Evolutionary conservation across 2,329 filamentous ascomycete species (phyloP), one percentile per base, ranked within the genome.

Genomic region (Leptosphaerulina australis): DNA sequence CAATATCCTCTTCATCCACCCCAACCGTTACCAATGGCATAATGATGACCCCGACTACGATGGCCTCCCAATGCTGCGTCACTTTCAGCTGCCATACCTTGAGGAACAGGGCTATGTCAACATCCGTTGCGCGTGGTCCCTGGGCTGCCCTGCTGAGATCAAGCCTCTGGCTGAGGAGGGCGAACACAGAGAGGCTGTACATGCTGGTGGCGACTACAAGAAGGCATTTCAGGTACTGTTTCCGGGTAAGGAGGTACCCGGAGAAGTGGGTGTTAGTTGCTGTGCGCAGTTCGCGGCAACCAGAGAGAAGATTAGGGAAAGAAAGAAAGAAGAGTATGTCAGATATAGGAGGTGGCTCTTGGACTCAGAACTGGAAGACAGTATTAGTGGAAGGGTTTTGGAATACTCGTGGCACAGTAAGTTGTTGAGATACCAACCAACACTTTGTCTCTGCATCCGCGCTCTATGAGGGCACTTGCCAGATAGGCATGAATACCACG

Each of bases 361-460:
- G 11, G 62, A 77, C 3, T 82, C 80, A 0, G 58, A 71, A 0
- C 55, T 83, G 34, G 62, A 64, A 0, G 80, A 83, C 66, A 73
- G 73, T 29, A 68, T 81, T 24, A 80, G 77, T 48, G 81, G 81
- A 3, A 67, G 81, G 15, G 76, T 83, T 7, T 74, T 83, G 70
- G 81, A 84, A 58, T 83, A 83, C 64, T 79, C 77, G n/a, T 84
- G 81, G 81, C 81, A 83, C 55, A 82, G 79, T 78, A 75, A 66
- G 72, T 76, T 63, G n/a, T n/a, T n/a, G n/a, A n/a, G n/a, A n/a
- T n/a, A n/a, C n/a, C n/a, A n/a, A n/a, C n/a, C n/a, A n/a, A n/a
- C n/a, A n/a, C n/a, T n/a, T n/a, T n/a, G n/a, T n/a, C n/a, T n/a
- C n/a, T n/a, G n/a, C n/a, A n/a, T n/a, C n/a, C n/a, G n/a, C n/a